Evolutionary conservation across 2,329 filamentous ascomycete species (phyloP).

Genomic region (Cercospora berteroae): DNA sequence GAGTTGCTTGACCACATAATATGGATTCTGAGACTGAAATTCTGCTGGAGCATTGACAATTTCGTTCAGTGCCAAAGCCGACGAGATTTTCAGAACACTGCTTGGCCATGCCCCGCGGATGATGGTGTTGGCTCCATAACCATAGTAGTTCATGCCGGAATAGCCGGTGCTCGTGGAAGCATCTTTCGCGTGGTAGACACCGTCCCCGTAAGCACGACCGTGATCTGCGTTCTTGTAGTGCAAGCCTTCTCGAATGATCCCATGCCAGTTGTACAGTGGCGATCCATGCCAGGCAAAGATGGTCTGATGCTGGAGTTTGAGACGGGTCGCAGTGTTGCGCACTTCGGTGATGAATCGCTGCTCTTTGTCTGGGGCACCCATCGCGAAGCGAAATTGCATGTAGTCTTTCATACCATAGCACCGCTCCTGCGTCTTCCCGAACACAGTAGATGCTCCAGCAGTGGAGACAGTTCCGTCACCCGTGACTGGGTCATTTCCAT

Average conservation of each 20-base stretch:
- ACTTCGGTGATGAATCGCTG: slow-evolving; percentile 67
- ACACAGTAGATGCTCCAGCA: slow-evolving; percentile 15
- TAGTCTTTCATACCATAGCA: slow-evolving; percentile 65
- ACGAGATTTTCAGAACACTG: slow-evolving; percentile 60
- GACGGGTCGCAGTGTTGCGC: slow-evolving; percentile 43
- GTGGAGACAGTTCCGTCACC: slow-evolving; percentile 12
- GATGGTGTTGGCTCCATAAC: neutral
- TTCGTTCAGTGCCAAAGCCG: slow-evolving; percentile 73
- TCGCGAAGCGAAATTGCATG: slow-evolving; percentile 82
- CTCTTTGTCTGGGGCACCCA: slow-evolving; percentile 87
- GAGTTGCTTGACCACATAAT: slow-evolving; percentile 69
- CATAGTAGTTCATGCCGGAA: slow-evolving; percentile 23
- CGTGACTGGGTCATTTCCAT: slow-evolving; percentile 35
- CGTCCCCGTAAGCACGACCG: slow-evolving; percentile 72
- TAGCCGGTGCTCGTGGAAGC: slow-evolving; percentile 60
- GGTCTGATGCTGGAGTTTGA: slow-evolving; percentile 58
- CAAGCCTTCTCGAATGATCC: slow-evolving; percentile 78
- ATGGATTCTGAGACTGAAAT: slow-evolving; percentile 57
- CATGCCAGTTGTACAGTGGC: slow-evolving; percentile 76
- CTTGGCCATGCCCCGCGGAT: slow-evolving; percentile 56
- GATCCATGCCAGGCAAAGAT: slow-evolving; percentile 89
- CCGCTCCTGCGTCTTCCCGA: slow-evolving; percentile 37
- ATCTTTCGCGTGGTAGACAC: slow-evolving; percentile 72
- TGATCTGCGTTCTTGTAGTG: slow-evolving; percentile 63
- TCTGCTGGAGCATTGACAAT: slow-evolving; percentile 70